Base-by-base conservation (phyloP, 371 early-diverging fungal species). In the Mucor sp. region DNA sequence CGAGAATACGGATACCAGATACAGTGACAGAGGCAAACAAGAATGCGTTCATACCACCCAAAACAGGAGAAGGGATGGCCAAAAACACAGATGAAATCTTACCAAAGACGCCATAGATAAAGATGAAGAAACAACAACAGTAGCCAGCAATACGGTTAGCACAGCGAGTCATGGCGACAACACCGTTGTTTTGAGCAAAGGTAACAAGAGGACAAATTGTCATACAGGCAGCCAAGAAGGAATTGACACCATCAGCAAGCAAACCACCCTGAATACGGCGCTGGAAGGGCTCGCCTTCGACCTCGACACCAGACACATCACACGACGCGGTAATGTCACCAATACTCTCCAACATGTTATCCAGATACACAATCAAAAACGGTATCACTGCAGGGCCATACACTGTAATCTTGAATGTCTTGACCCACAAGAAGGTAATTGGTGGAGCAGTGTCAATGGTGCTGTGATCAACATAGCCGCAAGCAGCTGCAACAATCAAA, bases 351-450 rank as follows among this genome's bases (percentile, higher is more conserved):
- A 86, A 74, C 67, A 83, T 80, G n/a, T 83, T 83, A 58, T 83
- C 76, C n/a, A 84, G 69, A 64, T 79, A 84, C 9, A 82, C 85
- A 66, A 89, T 84, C 6, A 89, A 66, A 25, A 87, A 77, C 1
- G 90, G 90, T 44, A 89, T 87, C n/a, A 89, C 71, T 4, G 87
- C 85, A 0, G 90, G 90, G n/a, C 83, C 85, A 60, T 89, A 89
- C 3, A 89, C 75, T 7, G 81, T 77, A 17, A 88, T 78, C 9
- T 79, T 81, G 71, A 85, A 89, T 0, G 89, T 88, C 41, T 66
- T 80, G 8, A 74, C 75, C 90, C 90, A 89, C 2, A 84, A 55
- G 65, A 89, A 89, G 1, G 87, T 87, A 23, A 84, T 72, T 4
- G 74, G 66, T 9, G 89, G 89, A 3, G 89, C 87, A n/a, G 75